These are phyloP conservation scores for Podosphaera fusca DNA, from an alignment of 2,329 filamentous ascomycete genomes.

Conservation along the genomic window DNA sequence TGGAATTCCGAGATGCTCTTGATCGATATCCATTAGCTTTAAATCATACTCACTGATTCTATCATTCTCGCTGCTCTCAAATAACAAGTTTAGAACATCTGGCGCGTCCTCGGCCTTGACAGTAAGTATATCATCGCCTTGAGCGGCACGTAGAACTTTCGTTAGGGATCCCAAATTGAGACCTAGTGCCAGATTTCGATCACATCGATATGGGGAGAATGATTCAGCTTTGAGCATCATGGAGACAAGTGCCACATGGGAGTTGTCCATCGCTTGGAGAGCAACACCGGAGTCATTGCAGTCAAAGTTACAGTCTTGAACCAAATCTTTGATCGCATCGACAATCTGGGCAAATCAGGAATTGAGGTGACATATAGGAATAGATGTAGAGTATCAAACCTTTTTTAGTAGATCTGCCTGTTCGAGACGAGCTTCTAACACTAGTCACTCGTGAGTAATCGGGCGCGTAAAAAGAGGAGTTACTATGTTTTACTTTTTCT, in stretches of 20 bases:
- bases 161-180: constrained; percentile 93
- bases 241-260: constrained; percentile 91
- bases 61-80: constrained; percentile 75
- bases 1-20: constrained; percentile 95
- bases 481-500: not conserved
- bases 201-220: constrained; percentile 90
- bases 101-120: constrained; percentile 94
- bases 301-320: constrained; percentile 99
- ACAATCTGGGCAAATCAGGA: constrained; percentile 42
- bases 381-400: constrained; percentile 25
- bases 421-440: constrained; percentile 95
- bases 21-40: constrained; percentile 99
- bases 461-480: not conserved
- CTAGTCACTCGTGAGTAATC: constrained; percentile 6
- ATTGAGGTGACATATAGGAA: not conserved
- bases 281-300: constrained; percentile 99
- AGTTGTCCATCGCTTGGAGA: constrained; percentile 99
- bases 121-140: constrained; percentile 84
- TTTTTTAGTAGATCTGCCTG: constrained; percentile 90
- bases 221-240: constrained; percentile 95
- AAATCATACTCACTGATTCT: constrained; percentile 96
- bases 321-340: constrained; percentile 96
- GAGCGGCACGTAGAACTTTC: constrained; percentile 86
- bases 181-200: constrained; percentile 93
- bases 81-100: constrained; percentile 84